These are phyloP conservation scores for Monocercomonoides exilis DNA, from an alignment of 78 protist genomes.

Conservation along the genomic window DNA sequence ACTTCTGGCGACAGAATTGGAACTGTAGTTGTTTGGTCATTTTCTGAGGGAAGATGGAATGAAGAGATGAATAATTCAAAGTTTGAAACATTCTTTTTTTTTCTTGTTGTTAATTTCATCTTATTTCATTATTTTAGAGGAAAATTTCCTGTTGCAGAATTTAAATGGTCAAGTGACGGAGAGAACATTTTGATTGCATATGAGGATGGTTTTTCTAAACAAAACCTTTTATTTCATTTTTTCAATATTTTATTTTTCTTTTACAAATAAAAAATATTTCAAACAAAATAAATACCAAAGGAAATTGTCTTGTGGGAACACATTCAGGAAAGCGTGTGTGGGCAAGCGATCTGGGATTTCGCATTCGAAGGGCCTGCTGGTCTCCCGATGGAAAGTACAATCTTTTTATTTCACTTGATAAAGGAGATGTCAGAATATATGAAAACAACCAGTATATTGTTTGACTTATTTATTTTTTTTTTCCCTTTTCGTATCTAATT, in stretches of 20 bases:
- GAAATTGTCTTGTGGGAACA: conserved; percentile 59
- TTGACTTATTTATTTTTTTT: background rate
- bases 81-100: no score
- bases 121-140: background rate
- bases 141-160: conserved; percentile 32
- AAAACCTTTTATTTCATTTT: background rate
- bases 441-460: background rate
- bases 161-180: conserved; percentile 63
- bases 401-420: background rate
- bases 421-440: background rate
- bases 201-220: conserved; percentile 47
- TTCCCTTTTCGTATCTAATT: no score
- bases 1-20: conserved; percentile 61
- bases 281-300: no score
- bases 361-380: conserved; percentile 50
- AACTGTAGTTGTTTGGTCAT: conserved; percentile 61
- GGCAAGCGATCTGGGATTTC: conserved; percentile 44
- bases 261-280: background rate
- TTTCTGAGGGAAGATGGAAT: conserved; percentile 58
- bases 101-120: background rate
- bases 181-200: conserved; percentile 62
- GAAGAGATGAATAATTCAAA: conserved; percentile 73
- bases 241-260: background rate
- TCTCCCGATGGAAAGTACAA: conserved; percentile 48
- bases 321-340: conserved; percentile 62